Conservation (phyloP, 2,329 filamentous ascomycete genomes). For the Botrytis byssoidea region DNA sequence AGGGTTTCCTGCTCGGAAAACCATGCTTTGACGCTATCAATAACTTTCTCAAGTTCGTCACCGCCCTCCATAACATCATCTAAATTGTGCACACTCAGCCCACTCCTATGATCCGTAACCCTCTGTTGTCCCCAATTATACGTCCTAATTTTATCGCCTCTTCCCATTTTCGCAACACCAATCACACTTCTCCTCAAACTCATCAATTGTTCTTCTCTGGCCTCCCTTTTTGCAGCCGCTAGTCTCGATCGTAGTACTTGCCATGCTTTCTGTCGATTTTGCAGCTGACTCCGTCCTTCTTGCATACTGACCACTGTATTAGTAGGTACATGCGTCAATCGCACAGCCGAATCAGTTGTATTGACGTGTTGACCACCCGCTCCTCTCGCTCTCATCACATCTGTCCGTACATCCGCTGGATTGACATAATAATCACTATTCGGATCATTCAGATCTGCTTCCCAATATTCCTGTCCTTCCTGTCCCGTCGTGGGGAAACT, state of each 20-base stretch:
- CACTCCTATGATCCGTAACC: slow-evolving; percentile 71
- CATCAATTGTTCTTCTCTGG: slow-evolving; percentile 76
- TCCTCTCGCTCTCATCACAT: slow-evolving; percentile 89
- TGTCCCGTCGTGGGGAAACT: slow-evolving; percentile 63
- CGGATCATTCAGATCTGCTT: slow-evolving; percentile 72
- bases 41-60: slow-evolving; percentile 60
- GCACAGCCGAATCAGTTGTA: slow-evolving; percentile 93
- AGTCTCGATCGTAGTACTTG: slow-evolving; percentile 76
- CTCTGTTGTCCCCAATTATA: slow-evolving; percentile 71
- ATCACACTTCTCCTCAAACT: slow-evolving; percentile 75
- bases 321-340: slow-evolving; percentile 86
- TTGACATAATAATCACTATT: slow-evolving; percentile 90
- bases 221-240: slow-evolving; percentile 76
- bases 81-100: slow-evolving; percentile 62
- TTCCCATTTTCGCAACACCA: slow-evolving; percentile 76
- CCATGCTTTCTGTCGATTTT: slow-evolving; percentile 88
- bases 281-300: slow-evolving; percentile 84
- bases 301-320: slow-evolving; percentile 88
- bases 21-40: slow-evolving; percentile 68
- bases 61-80: slow-evolving; percentile 65
- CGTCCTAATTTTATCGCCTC: slow-evolving; percentile 86
- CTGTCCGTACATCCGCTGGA: slow-evolving; percentile 74
- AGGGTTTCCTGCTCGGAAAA: slow-evolving; percentile 64
- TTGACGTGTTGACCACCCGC: slow-evolving; percentile 98
- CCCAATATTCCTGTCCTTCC: slow-evolving; percentile 49